phyloP scores from a whole-genome alignment of 768 basidiomycete species.

The Termitomyces titanicus region DNA sequence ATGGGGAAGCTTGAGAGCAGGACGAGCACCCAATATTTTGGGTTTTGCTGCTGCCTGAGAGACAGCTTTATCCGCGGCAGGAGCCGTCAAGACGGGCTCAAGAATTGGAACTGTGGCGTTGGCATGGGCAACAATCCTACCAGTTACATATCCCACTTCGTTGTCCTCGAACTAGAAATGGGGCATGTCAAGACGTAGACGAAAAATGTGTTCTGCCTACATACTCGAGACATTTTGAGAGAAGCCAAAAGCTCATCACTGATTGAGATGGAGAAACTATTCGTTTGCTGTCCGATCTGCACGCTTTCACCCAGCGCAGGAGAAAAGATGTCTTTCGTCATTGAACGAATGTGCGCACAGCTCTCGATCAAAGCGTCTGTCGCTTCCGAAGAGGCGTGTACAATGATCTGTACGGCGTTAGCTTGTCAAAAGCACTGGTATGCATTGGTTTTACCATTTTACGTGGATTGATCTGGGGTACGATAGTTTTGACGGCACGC shows the following conservation, averaged over 20 bases:
- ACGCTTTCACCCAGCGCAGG: slow-evolving; percentile 74
- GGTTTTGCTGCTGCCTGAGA: slow-evolving; percentile 22
- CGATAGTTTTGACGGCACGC: slow-evolving; percentile 93
- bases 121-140: slow-evolving; percentile 80
- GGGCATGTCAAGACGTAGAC: not conserved
- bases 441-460: slow-evolving; percentile 65
- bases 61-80: slow-evolving; percentile 20
- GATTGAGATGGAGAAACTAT: slow-evolving; percentile 90
- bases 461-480: slow-evolving; percentile 93
- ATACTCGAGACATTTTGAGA: slow-evolving; percentile 82
- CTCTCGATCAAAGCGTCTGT: slow-evolving; percentile 75
- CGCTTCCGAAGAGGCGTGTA: slow-evolving; percentile 68
- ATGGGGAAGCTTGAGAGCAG: slow-evolving; percentile 64
- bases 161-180: slow-evolving; percentile 88
- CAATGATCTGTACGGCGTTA: slow-evolving; percentile 63
- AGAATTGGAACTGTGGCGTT: slow-evolving; percentile 88
- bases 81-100: slow-evolving; percentile 53
- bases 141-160: slow-evolving; percentile 90
- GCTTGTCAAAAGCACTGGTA: slow-evolving; percentile 1
- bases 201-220: slow-evolving; percentile 22
- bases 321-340: slow-evolving; percentile 90
- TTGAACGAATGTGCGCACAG: slow-evolving; percentile 77
- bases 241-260: slow-evolving; percentile 82
- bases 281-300: slow-evolving; percentile 94
- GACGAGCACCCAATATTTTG: slow-evolving; percentile 62